Percentiles rank a stretch among this genome's conserved stretches.
These are phyloP conservation scores for Tolypocladium amazonense DNA, from an alignment of 2,329 filamentous ascomycete genomes.

Conservation along the genomic window DNA sequence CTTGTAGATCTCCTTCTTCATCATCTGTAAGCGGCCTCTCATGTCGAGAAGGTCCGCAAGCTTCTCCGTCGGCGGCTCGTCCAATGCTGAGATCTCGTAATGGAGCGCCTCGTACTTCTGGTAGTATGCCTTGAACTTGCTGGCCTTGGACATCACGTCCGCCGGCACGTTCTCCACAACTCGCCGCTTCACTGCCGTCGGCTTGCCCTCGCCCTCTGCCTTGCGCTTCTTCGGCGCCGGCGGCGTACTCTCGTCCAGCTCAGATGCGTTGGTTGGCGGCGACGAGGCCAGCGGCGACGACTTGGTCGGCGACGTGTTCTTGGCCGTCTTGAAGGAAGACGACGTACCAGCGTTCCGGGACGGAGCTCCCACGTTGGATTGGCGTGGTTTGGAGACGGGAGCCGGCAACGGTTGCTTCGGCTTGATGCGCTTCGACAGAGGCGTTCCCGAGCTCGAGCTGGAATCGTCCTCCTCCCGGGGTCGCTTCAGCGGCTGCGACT, in stretches of 20 bases:
- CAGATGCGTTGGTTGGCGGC: slow-evolving; percentile 54
- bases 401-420: slow-evolving; percentile 28
- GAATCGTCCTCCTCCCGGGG: slow-evolving; percentile 41
- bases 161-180: slow-evolving; percentile 16
- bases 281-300: slow-evolving; percentile 57
- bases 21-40: slow-evolving; percentile 39
- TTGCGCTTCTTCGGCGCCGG: slow-evolving; percentile 33
- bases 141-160: slow-evolving; percentile 42
- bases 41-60: slow-evolving; percentile 41
- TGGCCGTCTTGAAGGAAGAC: slow-evolving; percentile 35
- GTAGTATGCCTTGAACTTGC: slow-evolving; percentile 45
- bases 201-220: slow-evolving; percentile 15
- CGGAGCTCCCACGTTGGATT: slow-evolving; percentile 35
- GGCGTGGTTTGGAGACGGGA: slow-evolving; percentile 29
- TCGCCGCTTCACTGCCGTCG: slow-evolving; percentile 17
- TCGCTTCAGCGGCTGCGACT: slow-evolving; percentile 32
- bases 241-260: slow-evolving; percentile 38
- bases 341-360: slow-evolving; percentile 27
- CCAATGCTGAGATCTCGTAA: slow-evolving; percentile 38
- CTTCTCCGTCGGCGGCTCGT: slow-evolving; percentile 40
- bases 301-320: slow-evolving; percentile 48
- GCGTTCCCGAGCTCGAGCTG: slow-evolving; percentile 49
- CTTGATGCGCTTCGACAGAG: slow-evolving; percentile 48
- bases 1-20: slow-evolving; percentile 50
- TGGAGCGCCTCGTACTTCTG: slow-evolving; percentile 47